Percentiles rank a stretch among this genome's conserved stretches.
Evolutionary conservation across 2,329 filamentous ascomycete species (phyloP).

Genomic region (Trichoderma sp.): DNA sequence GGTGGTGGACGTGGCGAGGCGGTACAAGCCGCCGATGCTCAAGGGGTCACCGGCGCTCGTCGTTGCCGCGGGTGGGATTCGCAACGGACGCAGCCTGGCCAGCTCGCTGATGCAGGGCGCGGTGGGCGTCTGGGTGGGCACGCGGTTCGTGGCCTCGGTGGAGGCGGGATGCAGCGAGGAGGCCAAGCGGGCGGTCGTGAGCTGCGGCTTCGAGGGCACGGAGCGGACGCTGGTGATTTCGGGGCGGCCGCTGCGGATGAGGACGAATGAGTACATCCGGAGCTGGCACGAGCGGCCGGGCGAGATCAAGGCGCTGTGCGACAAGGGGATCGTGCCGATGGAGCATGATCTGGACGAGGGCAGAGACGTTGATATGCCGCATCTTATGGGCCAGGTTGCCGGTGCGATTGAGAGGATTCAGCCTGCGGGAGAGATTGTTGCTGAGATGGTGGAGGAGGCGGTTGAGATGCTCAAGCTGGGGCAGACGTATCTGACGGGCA

Average conservation of each 20-base stretch:
- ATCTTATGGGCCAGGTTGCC: constrained; percentile 92
- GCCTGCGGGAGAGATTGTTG: constrained; percentile 81
- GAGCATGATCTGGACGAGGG: constrained; percentile 81
- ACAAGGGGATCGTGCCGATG: constrained; percentile 76
- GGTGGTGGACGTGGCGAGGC: constrained; percentile 78
- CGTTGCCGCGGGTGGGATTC: constrained; percentile 85
- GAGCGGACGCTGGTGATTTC: constrained; percentile 79
- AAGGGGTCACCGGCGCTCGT: constrained; percentile 74
- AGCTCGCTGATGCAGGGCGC: constrained; percentile 86
- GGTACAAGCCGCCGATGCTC: constrained; percentile 69
- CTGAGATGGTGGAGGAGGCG: constrained; percentile 83
- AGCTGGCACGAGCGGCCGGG: constrained; percentile 77
- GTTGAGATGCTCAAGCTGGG: constrained; percentile 67
- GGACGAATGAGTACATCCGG: constrained; percentile 80
- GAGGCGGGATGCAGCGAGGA: constrained; percentile 80
- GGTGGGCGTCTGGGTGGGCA: constrained; percentile 89
- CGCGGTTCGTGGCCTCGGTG: constrained; percentile 79
- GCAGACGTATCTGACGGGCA: constrained; percentile 57
- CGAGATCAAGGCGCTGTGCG: constrained; percentile 74
- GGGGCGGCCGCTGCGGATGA: constrained; percentile 78
- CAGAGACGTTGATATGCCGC: constrained; percentile 80
- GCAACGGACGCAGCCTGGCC: constrained; percentile 78
- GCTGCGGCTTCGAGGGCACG: constrained; percentile 78
- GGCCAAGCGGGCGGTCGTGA: constrained; percentile 84
- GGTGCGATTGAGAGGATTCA: constrained; percentile 75